Conservation (phyloP, 371 early-diverging fungal genomes). For the Syncephalastrum contaminatum region DNA sequence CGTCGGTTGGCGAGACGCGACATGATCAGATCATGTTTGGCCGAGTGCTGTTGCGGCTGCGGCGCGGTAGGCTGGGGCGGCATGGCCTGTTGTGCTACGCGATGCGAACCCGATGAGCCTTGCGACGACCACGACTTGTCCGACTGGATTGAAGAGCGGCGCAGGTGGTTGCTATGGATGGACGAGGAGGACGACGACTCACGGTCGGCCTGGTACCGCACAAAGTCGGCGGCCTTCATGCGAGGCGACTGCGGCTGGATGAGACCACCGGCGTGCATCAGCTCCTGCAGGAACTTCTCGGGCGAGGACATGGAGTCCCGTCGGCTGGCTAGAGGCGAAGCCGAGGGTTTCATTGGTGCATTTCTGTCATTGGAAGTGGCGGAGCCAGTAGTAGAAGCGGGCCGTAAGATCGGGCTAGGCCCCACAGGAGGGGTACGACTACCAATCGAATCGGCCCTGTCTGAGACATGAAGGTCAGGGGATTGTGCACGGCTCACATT, state of each 20-base stretch:
- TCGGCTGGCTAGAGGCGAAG: slow-evolving; percentile 29
- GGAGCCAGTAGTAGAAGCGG: slow-evolving; percentile 13
- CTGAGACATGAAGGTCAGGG: slow-evolving; percentile 18
- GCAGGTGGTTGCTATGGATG: slow-evolving; percentile 34
- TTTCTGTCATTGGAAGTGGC: slow-evolving; percentile 1
- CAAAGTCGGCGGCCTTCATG: slow-evolving; percentile 20
- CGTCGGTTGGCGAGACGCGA: slow-evolving; percentile 23
- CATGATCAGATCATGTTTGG: background rate
- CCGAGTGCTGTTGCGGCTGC: slow-evolving; percentile 6
- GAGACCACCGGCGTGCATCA: slow-evolving; percentile 17
- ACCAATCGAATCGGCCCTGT: slow-evolving; percentile 7
- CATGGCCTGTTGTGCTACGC: background rate
- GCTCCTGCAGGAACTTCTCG: slow-evolving; percentile 39
- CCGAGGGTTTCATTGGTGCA: slow-evolving; percentile 33
- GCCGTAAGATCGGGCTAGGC: slow-evolving; percentile 11
- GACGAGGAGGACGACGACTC: slow-evolving; percentile 38
- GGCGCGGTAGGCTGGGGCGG: slow-evolving; percentile 3
- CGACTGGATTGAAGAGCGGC: slow-evolving; percentile 39
- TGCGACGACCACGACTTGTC: slow-evolving; percentile 30
- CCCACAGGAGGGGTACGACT: background rate
- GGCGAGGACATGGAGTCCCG: slow-evolving; percentile 43
- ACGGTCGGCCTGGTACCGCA: slow-evolving; percentile 30
- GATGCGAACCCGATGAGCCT: background rate
- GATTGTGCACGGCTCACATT: slow-evolving; percentile 7
- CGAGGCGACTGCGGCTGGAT: slow-evolving; percentile 3